Base-by-base conservation (phyloP, 495 filamentous ascomycete genomes). In the Astrothelium macrocarpum region DNA sequence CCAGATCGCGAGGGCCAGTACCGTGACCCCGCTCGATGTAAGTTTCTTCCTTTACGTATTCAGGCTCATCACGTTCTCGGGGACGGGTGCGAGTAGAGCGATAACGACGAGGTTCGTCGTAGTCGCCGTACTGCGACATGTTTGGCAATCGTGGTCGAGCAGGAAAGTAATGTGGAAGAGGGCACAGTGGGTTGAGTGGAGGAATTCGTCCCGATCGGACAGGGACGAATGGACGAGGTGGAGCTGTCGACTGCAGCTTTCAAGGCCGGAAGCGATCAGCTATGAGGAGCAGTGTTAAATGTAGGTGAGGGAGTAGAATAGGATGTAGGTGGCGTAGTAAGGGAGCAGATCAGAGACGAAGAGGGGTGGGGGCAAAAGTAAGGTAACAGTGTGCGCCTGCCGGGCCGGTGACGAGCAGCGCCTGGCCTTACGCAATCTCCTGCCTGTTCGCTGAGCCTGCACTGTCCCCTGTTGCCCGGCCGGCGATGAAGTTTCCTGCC, bases 11-110 rank as follows among this genome's bases (percentile, higher is more conserved):
- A 9, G 72, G 71, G 18, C 67, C 66, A 2, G 67, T 61, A 60
- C 72, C 74, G 49, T 68, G 70, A 59, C 74, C 76, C 53, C 75
- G 76, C 71, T 75, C 71, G 64, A 76, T 71, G 70, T 75, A 76
- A 20, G 71, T 75, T 28, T 71, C 72, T 65, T 78, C 76, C 32
- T 64, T 25, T 61, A 77, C 69, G 56, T 74, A 78, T 34, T 78
- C 73, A 11, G 76, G 76, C 64, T 77, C 74, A 60, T 71, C 73
- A 46, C 71, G 67, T 39, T 73, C 72, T 2, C 75, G 74, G 18
- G 71, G 71, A 58, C 71, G 73, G 28, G 63, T 70, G 23, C 68
- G 69, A 1, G 59, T 66, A n/a, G 58, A 69, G 53, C 63, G 66
- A 63, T 69, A 71, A 56, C 69, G 67, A 28, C 63, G 64, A 10